Evolutionary conservation across 148 eudicot genomes (phyloP), one percentile per base, ranked within the genome.

Genomic region (Rhododendron kiyosumense): DNA sequence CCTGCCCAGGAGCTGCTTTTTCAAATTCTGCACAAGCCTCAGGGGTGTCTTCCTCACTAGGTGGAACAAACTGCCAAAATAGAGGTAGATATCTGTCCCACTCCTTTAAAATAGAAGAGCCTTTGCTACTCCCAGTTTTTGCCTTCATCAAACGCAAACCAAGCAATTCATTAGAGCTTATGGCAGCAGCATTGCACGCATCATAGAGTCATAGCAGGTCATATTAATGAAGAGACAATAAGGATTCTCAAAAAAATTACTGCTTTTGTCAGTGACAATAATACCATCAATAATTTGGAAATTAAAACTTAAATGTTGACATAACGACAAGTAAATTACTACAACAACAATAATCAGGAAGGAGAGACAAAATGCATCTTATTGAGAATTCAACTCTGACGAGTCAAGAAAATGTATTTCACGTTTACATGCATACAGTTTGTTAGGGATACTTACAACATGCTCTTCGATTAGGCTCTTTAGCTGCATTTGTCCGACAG

Each of bases 11-110:
- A 32, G 94, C 78, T 69, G 90, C 82, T 87, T 91, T 90, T 52
- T 95, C 94, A 74, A 86, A 95, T 22, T 90, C 94, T 13, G 95
- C 96, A 88, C 94, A 93, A 61, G 99, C 99, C 92, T 97, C 99
- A 3, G 99, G 99, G 13, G 98, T 97, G 94, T 97, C 99, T 94
- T 97, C 99, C 88, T 97, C 98, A 87, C 99, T 97, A 18, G 99
- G 99, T 13, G 99, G 99, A 74, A 97, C 99, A 82, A 97, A 90
- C 86, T 97, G 99, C 99, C 99, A 97, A 84, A 97, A 97, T 30
- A 97, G 93, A 54, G 94, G 89, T 82, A 97, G 90, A 86, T 95
- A 97, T 87, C 87, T 97, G 87, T 97, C 98, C 99, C 99, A 97
- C 41, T 97, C 99, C 57, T 97, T 93, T 51, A 97, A 89, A 63